Evolutionary conservation across 2,329 filamentous ascomycete genomes (phyloP), one percentile per base, ranked within the genome.

Genomic region (Verticillium dahliae): DNA sequence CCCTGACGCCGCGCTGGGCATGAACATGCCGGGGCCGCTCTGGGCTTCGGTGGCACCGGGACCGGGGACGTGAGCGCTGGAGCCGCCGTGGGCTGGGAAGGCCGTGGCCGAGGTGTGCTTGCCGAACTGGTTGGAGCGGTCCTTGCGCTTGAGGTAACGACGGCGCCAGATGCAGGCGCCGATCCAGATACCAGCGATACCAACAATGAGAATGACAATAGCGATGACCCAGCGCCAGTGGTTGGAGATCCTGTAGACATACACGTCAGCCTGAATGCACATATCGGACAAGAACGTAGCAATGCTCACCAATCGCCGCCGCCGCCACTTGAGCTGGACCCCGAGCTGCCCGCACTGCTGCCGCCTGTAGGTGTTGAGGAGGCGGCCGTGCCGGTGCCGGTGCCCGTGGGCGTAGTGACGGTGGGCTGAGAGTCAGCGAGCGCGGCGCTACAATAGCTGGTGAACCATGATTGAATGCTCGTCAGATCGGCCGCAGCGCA

Each of bases 181-280:
- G 45, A 89, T 75, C 80, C 88, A 90, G 69, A 91, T 83, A 62
- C 80, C 79, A 14, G 81, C 76, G 64, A 96, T 90, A 60, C 80
- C 88, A 63, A 94, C 78, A 54, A 88, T 81, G 34, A 96, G 81
- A 64, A 94, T 78, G 66, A 92, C 87, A 60, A 95, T 80, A 82
- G 95, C 91, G 65, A 94, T 81, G 56, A 96, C 85, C 91, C 91
- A 96, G 77, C 87, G 82, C 79, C 85, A 91, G 73, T 94, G 90
- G 34, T 78, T 81, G 7, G 82, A 80, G 58, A 90, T 76, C 89
- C 90, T 91, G 64, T 6, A 38, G 45, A 6, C n/a, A 14, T 11
- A 6, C n/a, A 14, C 9, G 34, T 58, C 58, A 60, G 58, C 15
- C 33, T 52, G 27, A 41, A 57, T 50, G 27, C 13, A 10, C 3